Conservation (phyloP, 129 eudicot genomes). For the Arctium lappa region DNA sequence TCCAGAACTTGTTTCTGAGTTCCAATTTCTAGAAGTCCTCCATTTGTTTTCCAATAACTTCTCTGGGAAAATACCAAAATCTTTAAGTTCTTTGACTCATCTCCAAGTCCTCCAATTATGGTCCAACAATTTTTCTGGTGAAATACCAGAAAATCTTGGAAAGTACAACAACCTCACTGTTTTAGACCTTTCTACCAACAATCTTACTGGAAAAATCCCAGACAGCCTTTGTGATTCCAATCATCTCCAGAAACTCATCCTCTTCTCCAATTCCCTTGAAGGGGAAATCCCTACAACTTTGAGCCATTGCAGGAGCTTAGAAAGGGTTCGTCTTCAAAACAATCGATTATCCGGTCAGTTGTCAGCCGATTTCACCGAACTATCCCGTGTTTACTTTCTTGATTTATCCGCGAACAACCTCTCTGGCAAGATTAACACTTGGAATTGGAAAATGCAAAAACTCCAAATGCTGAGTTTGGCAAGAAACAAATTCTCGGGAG, state of each 20-base stretch:
- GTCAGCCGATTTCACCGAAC: conserved; percentile 39
- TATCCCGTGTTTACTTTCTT: conserved; percentile 66
- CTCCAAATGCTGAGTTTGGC: conserved; percentile 82
- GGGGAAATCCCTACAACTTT: conserved; percentile 58
- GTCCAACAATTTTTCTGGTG: conserved; percentile 75
- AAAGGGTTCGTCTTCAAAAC: conserved; percentile 66
- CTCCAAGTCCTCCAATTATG: conserved; percentile 90
- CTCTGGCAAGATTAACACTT: conserved; percentile 34
- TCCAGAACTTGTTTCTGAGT: conserved; percentile 44
- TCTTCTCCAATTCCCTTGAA: conserved; percentile 72
- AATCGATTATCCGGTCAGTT: conserved; percentile 66
- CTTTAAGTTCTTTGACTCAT: conserved; percentile 49
- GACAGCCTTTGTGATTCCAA: conserved; percentile 51
- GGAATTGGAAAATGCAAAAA: conserved; percentile 65
- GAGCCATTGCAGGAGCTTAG: conserved; percentile 50
- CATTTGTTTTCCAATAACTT: conserved; percentile 77
- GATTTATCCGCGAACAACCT: conserved; percentile 63
- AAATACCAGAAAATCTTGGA: conserved; percentile 69
- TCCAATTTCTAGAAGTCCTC: conserved; percentile 55
- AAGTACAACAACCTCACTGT: conserved; percentile 62
- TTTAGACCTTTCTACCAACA: conserved; percentile 85
- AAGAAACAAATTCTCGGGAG: conserved; percentile 52
- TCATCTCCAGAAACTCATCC: conserved; percentile 66
- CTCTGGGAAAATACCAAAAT: conserved; percentile 64
- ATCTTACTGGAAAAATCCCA: conserved; percentile 82